Conservation (phyloP, 2,329 filamentous ascomycete genomes). For the Samsoniella hepiali region DNA sequence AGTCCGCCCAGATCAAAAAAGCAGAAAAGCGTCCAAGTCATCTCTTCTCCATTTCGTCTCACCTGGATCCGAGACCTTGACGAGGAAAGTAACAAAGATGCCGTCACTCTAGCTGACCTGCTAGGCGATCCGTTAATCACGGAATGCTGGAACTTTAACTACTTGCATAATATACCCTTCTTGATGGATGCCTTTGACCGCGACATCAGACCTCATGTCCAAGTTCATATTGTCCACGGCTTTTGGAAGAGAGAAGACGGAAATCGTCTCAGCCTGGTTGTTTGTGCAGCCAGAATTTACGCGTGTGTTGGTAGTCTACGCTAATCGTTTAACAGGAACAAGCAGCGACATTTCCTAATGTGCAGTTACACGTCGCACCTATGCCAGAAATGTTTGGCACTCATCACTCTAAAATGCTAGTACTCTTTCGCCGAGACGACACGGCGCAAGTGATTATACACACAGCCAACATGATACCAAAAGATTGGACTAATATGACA, state of each 20-base stretch:
- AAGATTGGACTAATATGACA: slow-evolving; percentile 85
- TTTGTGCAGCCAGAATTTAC: slow-evolving; percentile 29
- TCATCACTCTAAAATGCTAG: slow-evolving; percentile 82
- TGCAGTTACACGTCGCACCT: slow-evolving; percentile 68
- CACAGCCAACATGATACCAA: slow-evolving; percentile 86
- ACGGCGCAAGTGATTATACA: slow-evolving; percentile 78
- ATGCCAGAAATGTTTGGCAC: slow-evolving; percentile 85
- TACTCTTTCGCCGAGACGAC: slow-evolving; percentile 75
- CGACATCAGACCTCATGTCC: slow-evolving; percentile 46
- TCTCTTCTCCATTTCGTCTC: slow-evolving; percentile 67
- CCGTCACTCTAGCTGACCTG: slow-evolving; percentile 63
- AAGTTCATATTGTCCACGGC: slow-evolving; percentile 57
- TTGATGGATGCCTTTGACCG: slow-evolving; percentile 52
- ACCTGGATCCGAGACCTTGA: slow-evolving; percentile 66
- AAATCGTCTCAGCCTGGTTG: slow-evolving; percentile 55
- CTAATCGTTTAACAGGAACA: slow-evolving; percentile 46
- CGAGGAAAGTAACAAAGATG: slow-evolving; percentile 57
- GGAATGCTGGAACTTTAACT: slow-evolving; percentile 71
- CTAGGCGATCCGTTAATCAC: slow-evolving; percentile 71
- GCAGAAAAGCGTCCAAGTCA: slow-evolving; percentile 22
- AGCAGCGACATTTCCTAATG: slow-evolving; percentile 60
- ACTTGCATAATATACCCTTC: slow-evolving; percentile 57
- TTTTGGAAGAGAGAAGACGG: slow-evolving; percentile 66
- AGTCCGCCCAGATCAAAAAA: slow-evolving; percentile 44
- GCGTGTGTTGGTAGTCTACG: background rate